Evolutionary conservation across 306 rosid species (phyloP).

Genomic region (Sophora flavescens): DNA sequence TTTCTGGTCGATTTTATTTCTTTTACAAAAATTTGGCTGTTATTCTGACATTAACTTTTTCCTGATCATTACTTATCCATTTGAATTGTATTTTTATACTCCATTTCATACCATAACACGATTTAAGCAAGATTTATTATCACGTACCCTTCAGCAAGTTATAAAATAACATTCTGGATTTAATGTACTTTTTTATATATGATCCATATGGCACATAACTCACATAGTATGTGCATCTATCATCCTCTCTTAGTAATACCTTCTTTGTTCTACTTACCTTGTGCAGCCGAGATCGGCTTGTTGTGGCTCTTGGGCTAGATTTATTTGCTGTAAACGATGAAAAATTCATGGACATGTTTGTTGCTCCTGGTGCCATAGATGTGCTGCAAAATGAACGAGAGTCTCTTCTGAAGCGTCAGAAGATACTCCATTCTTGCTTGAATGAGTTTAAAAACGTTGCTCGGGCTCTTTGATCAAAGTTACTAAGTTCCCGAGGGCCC

Average conservation of each 20-base stretch:
- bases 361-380: constrained; percentile 75
- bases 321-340: constrained; percentile 80
- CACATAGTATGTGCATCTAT: constrained; percentile 16
- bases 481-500: constrained; percentile 7
- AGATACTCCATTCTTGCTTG: constrained; percentile 70
- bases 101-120: constrained; percentile 4
- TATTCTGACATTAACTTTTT: neutral
- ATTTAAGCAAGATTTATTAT: neutral
- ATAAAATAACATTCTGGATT: constrained; percentile 8
- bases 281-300: constrained; percentile 74
- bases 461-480: constrained; percentile 56
- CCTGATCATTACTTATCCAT: too few species aligned
- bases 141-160: neutral
- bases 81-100: too few species aligned
- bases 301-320: constrained; percentile 73
- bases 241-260: constrained; percentile 2
- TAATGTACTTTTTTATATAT: neutral
- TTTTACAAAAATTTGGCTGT: constrained; percentile 1
- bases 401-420: constrained; percentile 75
- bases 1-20: constrained; percentile 32
- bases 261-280: neutral
- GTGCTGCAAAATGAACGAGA: constrained; percentile 60
- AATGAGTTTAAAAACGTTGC: constrained; percentile 71
- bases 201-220: neutral
- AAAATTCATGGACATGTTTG: constrained; percentile 80